Evolutionary conservation across 495 filamentous ascomycete genomes (phyloP).

Genomic region (Penicillium bovifimosum): DNA sequence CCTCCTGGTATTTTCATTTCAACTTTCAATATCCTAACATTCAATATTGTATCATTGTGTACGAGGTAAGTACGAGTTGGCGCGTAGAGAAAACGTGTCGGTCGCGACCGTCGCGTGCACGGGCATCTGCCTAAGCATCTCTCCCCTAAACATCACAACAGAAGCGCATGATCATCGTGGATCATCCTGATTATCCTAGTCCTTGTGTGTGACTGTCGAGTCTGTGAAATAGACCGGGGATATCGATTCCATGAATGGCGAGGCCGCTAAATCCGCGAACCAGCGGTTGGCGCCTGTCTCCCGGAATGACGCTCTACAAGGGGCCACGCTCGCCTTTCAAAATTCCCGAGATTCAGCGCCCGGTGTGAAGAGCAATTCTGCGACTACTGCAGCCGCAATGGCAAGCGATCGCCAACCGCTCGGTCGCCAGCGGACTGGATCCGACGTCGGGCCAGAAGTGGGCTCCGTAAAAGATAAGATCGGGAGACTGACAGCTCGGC

Average conservation of each 20-base stretch:
- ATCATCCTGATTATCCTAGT: neutral
- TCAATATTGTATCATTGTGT: neutral
- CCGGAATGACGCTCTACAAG: conserved; percentile 30
- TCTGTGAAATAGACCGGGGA: neutral
- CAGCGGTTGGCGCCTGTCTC: conserved; percentile 22
- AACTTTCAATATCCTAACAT: too few species aligned
- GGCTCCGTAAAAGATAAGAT: conserved; percentile 43
- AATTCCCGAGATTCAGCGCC: conserved; percentile 16
- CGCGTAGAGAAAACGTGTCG: neutral
- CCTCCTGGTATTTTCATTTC: too few species aligned
- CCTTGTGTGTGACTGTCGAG: too few species aligned
- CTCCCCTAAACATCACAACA: neutral
- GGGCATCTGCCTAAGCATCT: neutral
- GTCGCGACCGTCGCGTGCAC: conserved; percentile 2
- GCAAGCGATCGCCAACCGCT: conserved; percentile 18
- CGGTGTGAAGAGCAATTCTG: conserved; percentile 13
- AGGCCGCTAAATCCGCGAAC: conserved; percentile 27
- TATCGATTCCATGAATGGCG: conserved; percentile 30
- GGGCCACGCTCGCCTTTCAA: conserved; percentile 36
- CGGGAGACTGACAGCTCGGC: conserved; percentile 27
- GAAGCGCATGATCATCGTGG: neutral
- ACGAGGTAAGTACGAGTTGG: neutral
- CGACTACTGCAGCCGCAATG: conserved; percentile 14
- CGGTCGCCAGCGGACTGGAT: conserved; percentile 13
- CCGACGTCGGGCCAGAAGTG: conserved; percentile 30